These are phyloP conservation scores for Pseudisothecium myosuroides DNA, from an alignment of 225 moss, liverwort and hornwort species.

Conservation along the genomic window DNA sequence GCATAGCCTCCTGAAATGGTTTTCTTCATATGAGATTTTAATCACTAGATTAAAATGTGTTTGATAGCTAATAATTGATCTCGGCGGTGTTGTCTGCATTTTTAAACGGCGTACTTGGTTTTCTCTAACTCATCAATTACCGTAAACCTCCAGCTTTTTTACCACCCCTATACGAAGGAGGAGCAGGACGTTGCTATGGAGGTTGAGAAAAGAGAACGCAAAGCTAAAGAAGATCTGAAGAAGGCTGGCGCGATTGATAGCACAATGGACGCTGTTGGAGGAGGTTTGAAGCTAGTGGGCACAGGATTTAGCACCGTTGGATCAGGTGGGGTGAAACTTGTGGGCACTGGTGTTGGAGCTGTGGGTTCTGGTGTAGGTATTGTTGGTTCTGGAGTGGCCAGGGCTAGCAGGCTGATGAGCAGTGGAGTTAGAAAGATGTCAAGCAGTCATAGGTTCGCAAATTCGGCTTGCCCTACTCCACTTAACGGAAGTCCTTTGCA, in stretches of 20 bases:
- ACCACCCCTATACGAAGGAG: conserved; percentile 57
- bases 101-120: not conserved
- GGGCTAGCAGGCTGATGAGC: conserved; percentile 45
- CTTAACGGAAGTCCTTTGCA: conserved; percentile 17
- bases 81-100: not conserved
- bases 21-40: not conserved
- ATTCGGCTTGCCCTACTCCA: conserved; percentile 10
- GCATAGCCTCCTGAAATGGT: not conserved
- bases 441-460: conserved; percentile 18
- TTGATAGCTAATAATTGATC: not conserved
- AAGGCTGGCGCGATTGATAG: conserved; percentile 48
- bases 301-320: conserved; percentile 29
- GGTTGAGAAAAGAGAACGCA: conserved; percentile 25
- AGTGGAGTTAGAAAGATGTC: conserved; percentile 41
- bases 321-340: conserved; percentile 26
- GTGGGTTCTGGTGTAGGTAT: conserved; percentile 44
- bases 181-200: conserved; percentile 67
- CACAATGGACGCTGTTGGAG: conserved; percentile 71
- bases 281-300: conserved; percentile 48
- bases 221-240: conserved; percentile 41
- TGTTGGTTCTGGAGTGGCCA: conserved; percentile 50
- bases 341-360: conserved; percentile 45
- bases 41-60: not conserved
- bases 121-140: not conserved
- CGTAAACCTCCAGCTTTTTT: conserved; percentile 41